phyloP scores from a whole-genome alignment of 768 basidiomycete species.

The Psilocybe subaeruginosa region DNA sequence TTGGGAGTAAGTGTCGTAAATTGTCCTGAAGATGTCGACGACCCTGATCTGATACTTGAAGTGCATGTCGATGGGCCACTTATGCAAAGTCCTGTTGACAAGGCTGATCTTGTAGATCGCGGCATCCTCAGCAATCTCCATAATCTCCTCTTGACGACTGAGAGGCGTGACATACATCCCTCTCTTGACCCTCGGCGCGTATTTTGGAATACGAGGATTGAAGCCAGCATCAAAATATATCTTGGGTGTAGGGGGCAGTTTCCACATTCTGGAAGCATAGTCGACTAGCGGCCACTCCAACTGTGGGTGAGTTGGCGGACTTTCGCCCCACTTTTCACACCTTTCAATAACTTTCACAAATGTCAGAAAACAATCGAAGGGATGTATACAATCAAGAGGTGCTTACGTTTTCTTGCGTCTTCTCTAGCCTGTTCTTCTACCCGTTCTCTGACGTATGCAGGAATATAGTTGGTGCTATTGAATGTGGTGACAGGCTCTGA shows the following conservation, averaged over 20 bases:
- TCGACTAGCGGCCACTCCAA: constrained; percentile 50
- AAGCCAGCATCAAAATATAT: constrained; percentile 57
- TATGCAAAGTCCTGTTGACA: constrained; percentile 38
- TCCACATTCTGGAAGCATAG: constrained; percentile 30
- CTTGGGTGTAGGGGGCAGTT: constrained; percentile 29
- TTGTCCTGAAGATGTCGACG: constrained; percentile 61
- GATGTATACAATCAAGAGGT: not conserved
- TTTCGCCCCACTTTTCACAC: not conserved
- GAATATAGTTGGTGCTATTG: not conserved
- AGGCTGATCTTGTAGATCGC: constrained; percentile 47
- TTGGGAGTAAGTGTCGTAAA: constrained; percentile 50
- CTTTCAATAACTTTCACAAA: not conserved
- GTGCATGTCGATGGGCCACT: constrained; percentile 43
- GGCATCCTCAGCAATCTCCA: constrained; percentile 45
- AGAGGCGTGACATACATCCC: constrained; percentile 25
- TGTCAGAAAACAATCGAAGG: not conserved
- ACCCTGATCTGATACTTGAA: constrained; percentile 49
- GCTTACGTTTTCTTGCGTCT: not conserved
- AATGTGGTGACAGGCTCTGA: constrained; percentile 16
- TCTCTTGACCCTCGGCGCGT: constrained; percentile 27
- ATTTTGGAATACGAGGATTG: constrained; percentile 32
- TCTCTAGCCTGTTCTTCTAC: not conserved
- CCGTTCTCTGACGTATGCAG: not conserved
- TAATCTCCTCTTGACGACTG: constrained; percentile 40
- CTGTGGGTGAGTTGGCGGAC: constrained; percentile 28